Conservation (phyloP, 345 rosid species). For the Camelina sativa region DNA sequence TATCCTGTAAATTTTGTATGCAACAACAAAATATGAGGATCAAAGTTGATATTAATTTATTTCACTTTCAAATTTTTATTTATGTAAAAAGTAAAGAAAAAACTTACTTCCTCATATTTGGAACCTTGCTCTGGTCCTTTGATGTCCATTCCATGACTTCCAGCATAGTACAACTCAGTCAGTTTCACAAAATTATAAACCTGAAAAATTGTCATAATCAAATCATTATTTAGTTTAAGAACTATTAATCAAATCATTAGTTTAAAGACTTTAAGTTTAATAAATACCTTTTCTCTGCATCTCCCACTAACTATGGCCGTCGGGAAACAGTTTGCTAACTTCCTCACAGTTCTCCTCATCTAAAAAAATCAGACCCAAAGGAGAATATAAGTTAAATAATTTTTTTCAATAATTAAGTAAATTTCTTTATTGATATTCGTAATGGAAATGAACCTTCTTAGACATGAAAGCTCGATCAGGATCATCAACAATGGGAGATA, state of each 20-base stretch:
- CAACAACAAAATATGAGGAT: neutral
- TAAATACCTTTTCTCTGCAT: slow-evolving; percentile 86
- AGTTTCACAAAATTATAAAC: slow-evolving; percentile 69
- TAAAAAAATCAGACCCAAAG: slow-evolving; percentile 32
- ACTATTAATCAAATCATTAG: neutral
- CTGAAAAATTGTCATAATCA: slow-evolving; percentile 28
- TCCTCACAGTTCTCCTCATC: slow-evolving; percentile 90
- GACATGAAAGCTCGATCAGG: slow-evolving; percentile 95
- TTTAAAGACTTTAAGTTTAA: slow-evolving; percentile 5
- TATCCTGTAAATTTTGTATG: slow-evolving; percentile 40
- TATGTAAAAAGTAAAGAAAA: slow-evolving; percentile 42
- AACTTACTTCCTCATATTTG: slow-evolving; percentile 41
- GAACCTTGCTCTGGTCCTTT: slow-evolving; percentile 75
- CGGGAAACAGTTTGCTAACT: slow-evolving; percentile 71
- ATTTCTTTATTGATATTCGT: neutral
- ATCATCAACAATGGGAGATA: slow-evolving; percentile 91
- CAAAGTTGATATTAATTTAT: neutral
- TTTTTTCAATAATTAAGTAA: neutral
- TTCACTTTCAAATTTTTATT: neutral
- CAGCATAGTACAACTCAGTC: slow-evolving; percentile 86
- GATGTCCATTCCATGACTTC: slow-evolving; percentile 99
- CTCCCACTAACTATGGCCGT: slow-evolving; percentile 97
- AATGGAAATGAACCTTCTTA: slow-evolving; percentile 53
- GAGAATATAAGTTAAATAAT: neutral
- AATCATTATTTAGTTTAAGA: too few relatives aligned